Evolutionary conservation across 75 land plant genomes (phyloP), one percentile per base, ranked within the genome.

Genomic region (Cunninghamia lanceolata): DNA sequence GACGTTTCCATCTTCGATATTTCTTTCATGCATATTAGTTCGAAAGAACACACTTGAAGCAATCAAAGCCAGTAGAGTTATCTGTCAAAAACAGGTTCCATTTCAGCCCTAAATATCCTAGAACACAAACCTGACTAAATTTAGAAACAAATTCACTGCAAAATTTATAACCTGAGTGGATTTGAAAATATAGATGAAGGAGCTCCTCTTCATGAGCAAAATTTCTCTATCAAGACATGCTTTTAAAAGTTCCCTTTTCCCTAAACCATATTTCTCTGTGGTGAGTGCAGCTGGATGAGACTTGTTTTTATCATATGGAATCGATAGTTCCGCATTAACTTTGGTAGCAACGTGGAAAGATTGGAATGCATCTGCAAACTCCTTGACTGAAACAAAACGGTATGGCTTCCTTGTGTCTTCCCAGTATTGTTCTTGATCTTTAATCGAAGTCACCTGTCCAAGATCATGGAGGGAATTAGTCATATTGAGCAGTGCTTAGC

Each of bases 371-470:
- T 90, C 88, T 42, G 93, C 94, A 90, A 98, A 93, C 70, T 90
- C 89, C 47, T 83, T 85, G 42, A 92, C 97, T 46, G 99, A 88
- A 9, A 98, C 80, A 84, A 86, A 96, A 5, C 66, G 91, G 86
- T 98, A 96, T 8, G 93, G 94, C 32, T 70, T 85, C 68, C 87
- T 86, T 14, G 84, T 56, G 71, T 66, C 86, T 21, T 87, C 89
- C 99, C 99, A 98, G 77, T 98, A 98, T 82, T 96, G 99, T 88
- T 89, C 88, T 83, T 98, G 99, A 86, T 98, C 99, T 89, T 98
- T 98, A 89, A 85, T 89, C n/a, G 99, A 98, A 34, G 91, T 93
- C 43, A 98, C 99, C 99, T 98, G 83, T 50, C 78, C 83, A 59
- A 84, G 32, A 17, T 43, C 43, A 39, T 84, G 40, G 25, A 84